phyloP scores from a whole-genome alignment of 139 green algal species.

The Coelastrella sp. region DNA sequence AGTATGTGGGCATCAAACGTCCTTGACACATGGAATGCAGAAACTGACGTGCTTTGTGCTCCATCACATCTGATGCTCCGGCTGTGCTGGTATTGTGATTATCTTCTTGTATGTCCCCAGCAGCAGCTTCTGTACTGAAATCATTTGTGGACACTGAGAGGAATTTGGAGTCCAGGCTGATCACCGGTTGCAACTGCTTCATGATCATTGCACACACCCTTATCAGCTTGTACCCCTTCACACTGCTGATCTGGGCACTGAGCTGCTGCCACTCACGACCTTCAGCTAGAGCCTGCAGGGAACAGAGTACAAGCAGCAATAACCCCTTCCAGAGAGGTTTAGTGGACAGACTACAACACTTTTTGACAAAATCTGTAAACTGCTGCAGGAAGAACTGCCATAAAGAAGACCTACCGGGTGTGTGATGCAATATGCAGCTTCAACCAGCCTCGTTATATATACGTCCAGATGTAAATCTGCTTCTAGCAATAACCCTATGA shows the following conservation, averaged over 20 bases:
- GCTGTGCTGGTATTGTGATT: not conserved
- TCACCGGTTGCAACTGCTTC: conserved; percentile 13
- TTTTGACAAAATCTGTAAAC: not conserved
- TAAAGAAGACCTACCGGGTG: no score
- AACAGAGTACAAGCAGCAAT: no score
- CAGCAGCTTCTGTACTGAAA: not conserved
- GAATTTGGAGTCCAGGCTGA: not conserved
- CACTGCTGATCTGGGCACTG: not conserved
- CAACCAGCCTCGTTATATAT: not conserved
- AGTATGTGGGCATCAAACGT: conserved; percentile 34
- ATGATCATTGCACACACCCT: conserved; percentile 18
- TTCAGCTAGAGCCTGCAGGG: conserved; percentile 4
- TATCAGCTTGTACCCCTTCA: conserved; percentile 21
- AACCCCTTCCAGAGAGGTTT: not conserved
- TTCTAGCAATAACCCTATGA: not conserved
- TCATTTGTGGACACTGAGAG: no score
- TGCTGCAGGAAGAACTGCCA: no score
- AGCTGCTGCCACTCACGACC: conserved; percentile 38
- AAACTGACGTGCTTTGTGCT: not conserved
- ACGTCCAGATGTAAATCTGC: not conserved
- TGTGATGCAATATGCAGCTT: no score
- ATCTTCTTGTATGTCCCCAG: not conserved
- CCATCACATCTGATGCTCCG: no score
- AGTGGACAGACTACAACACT: not conserved
- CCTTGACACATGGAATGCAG: conserved; percentile 33